Evolutionary conservation across 2,329 filamentous ascomycete species (phyloP).

Genomic region (Neodidymelliopsis sp.): DNA sequence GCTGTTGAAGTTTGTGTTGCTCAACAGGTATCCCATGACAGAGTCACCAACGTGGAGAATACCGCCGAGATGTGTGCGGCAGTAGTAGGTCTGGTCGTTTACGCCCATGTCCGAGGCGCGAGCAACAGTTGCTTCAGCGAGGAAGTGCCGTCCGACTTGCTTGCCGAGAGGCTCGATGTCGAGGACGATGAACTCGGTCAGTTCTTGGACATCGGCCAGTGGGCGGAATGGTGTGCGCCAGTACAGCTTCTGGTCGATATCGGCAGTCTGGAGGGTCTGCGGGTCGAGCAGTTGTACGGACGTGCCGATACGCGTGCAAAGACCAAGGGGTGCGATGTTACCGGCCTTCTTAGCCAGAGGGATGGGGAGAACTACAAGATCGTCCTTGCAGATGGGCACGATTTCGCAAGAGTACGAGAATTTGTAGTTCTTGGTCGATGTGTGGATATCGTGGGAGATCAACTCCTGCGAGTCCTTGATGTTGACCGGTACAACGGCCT

Average conservation of each 20-base stretch:
- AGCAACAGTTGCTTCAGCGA: conserved; percentile 88
- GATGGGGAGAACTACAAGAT: conserved; percentile 90
- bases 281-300: conserved; percentile 90
- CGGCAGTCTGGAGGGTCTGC: conserved; percentile 87
- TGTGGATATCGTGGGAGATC: conserved; percentile 93
- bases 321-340: conserved; percentile 84
- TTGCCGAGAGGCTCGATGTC: conserved; percentile 84
- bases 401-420: conserved; percentile 90
- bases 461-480: conserved; percentile 89
- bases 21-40: conserved; percentile 91
- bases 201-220: conserved; percentile 81
- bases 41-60: conserved; percentile 89
- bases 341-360: conserved; percentile 86
- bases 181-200: conserved; percentile 93
- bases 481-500: conserved; percentile 79
- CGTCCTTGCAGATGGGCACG: conserved; percentile 96
- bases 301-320: conserved; percentile 90
- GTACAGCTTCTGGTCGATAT: conserved; percentile 82
- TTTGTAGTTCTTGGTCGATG: conserved; percentile 90
- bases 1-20: conserved; percentile 92
- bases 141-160: conserved; percentile 79
- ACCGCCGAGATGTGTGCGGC: conserved; percentile 86
- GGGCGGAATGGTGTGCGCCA: conserved; percentile 89
- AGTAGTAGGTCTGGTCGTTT: conserved; percentile 89
- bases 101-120: conserved; percentile 83